Evolutionary conservation across 805 yeast species (phyloP), one percentile per base, ranked within the genome.

Genomic region (Saturnispora gosingensis): DNA sequence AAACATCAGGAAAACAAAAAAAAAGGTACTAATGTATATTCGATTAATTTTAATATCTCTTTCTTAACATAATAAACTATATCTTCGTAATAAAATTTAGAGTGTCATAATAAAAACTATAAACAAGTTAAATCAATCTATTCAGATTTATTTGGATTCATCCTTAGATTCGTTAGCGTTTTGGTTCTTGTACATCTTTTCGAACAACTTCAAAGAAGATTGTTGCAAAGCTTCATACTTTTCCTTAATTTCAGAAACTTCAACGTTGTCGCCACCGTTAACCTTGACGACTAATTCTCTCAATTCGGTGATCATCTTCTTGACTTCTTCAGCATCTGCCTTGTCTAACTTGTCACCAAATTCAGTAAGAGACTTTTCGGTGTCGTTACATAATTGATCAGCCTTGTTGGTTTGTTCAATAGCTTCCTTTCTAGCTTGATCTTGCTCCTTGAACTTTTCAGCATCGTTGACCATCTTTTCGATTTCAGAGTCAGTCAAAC

Each of bases 311-410:
- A 85, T 77, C 65, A 74, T 72, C 63, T 72, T 78, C 70, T 73
- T 73, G 44, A 79, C 73, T 62, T 67, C 70, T 58, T 75, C 73
- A 51, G 71, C 71, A 63, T 77, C 75, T 48, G 70, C 72, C 58
- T 71, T 71, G 64, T 74, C 80, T 49, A 77, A 68, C 63, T 73
- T 77, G 60, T 83, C 88, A 54, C 71, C 79, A 63, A 85, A 88
- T 70, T 87, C 95, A 58, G 73, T 73, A 56, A 93, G 72, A 9
- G 96, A 91, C 69, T 77, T 77, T 68, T 89, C 97, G 48, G 96
- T 88, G 68, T 93, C 99, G 61, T 85, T 83, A 59, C 88, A 80
- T 48, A 84, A 75, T 60, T 84, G 81, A 58, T 85, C 95, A 25
- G 88, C 86, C 63, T 82, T 77, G 64, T 85, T 83, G 39, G 91